phyloP scores from a whole-genome alignment of 257 asterid species.

The Gentiana dahurica region DNA sequence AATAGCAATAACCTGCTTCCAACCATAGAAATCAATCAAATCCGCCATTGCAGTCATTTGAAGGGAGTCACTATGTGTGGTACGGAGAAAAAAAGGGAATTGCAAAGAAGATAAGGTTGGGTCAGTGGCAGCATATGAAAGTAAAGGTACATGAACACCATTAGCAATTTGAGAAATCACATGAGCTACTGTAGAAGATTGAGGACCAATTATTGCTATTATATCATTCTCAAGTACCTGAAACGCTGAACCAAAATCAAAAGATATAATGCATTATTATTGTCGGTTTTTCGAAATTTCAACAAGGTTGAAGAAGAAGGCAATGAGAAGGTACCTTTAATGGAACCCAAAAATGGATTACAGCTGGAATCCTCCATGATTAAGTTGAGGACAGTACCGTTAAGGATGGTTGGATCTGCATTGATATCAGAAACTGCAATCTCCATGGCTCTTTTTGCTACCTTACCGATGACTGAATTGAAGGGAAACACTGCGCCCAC shows the following conservation, averaged over 20 bases:
- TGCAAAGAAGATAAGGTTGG: conserved; percentile 74
- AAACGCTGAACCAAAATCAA: conserved; percentile 17
- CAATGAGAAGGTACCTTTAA: conserved; percentile 17
- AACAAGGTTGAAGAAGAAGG: no score
- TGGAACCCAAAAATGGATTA: conserved; percentile 35
- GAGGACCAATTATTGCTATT: conserved; percentile 75
- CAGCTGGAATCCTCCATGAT: conserved; percentile 28
- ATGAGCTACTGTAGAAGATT: conserved; percentile 78
- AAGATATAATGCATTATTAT: no score
- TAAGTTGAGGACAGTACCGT: conserved; percentile 23
- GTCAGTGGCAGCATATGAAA: conserved; percentile 83
- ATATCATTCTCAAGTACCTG: conserved; percentile 45
- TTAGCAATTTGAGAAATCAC: conserved; percentile 52
- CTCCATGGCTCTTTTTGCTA: conserved; percentile 36
- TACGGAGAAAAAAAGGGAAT: conserved; percentile 67
- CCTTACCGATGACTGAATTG: conserved; percentile 34
- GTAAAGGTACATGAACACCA: conserved; percentile 64
- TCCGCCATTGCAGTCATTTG: conserved; percentile 76
- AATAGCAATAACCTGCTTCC: conserved; percentile 68
- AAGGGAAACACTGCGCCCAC: conserved; percentile 35
- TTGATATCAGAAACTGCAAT: conserved; percentile 45
- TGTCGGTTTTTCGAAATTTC: no score
- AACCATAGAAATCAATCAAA: conserved; percentile 46
- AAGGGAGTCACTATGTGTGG: conserved; percentile 65
- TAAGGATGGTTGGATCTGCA: conserved; percentile 28